A percentile compares a stretch with the other conserved stretches of the same genome.
Evolutionary conservation across 2,329 filamentous ascomycete species (phyloP).

Genomic region (Delphinella strobiligena): DNA sequence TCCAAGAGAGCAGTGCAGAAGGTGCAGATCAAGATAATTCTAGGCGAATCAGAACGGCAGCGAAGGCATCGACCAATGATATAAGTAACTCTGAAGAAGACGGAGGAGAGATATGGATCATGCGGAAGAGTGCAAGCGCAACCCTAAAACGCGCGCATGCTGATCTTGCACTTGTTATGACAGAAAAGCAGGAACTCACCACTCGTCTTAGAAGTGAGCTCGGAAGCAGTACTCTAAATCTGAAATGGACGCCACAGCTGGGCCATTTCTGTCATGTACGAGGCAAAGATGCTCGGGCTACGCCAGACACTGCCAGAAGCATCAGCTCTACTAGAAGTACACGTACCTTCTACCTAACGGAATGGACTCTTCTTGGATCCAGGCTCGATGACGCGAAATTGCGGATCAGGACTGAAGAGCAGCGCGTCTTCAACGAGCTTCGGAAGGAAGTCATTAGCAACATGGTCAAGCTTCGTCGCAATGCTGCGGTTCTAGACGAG

Average conservation of each 20-base stretch:
- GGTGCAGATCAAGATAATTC: constrained; percentile 31
- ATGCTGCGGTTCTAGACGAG: constrained; percentile 84
- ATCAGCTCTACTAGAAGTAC: constrained; percentile 76
- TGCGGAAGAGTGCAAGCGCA: constrained; percentile 37
- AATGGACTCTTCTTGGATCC: constrained; percentile 74
- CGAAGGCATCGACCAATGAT: constrained; percentile 3
- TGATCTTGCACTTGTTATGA: constrained; percentile 27
- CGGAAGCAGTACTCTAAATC: constrained; percentile 46
- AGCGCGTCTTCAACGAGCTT: constrained; percentile 62
- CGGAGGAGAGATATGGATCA: constrained; percentile 47
- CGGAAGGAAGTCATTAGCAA: constrained; percentile 67
- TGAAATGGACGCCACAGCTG: constrained; percentile 77
- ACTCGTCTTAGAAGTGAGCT: constrained; percentile 50
- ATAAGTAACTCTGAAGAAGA: constrained; percentile 3
- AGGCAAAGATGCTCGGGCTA: constrained; percentile 54
- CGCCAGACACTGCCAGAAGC: constrained; percentile 34
- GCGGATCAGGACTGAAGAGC: constrained; percentile 74
- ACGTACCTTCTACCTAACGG: constrained; percentile 67
- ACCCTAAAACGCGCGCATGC: no score
- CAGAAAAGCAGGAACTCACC: constrained; percentile 50
- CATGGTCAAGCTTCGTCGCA: constrained; percentile 74
- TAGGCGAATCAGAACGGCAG: constrained; percentile 9
- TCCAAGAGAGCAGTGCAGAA: constrained; percentile 59
- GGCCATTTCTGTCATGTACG: constrained; percentile 88
- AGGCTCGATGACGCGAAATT: constrained; percentile 65